A percentile compares a stretch with the other conserved stretches of the same genome.
These are phyloP conservation scores for Colletotrichum theobromicola DNA, from an alignment of 2,329 filamentous ascomycete genomes.

Conservation along the genomic window DNA sequence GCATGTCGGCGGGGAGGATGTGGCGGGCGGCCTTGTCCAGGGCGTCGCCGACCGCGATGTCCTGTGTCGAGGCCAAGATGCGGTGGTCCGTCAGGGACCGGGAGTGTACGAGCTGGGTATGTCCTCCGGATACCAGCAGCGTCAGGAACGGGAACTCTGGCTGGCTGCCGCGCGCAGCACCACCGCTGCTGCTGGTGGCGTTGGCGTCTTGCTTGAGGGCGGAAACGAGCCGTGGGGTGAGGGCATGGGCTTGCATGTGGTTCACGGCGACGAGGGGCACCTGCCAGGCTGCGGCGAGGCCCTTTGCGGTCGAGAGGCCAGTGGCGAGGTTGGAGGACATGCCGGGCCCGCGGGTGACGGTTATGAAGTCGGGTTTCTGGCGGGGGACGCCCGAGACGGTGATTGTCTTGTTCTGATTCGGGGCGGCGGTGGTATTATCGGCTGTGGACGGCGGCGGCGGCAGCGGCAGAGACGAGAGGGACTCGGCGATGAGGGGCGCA, in stretches of 20 bases:
- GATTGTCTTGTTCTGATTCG: constrained; percentile 23
- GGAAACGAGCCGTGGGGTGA: constrained; percentile 80
- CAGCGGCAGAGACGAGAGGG: constrained; percentile 58
- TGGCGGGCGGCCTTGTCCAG: constrained; percentile 85
- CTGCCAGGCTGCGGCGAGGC: constrained; percentile 81
- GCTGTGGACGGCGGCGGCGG: not conserved
- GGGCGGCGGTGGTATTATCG: too few relatives aligned
- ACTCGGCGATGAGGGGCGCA: constrained; percentile 69
- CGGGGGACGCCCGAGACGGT: constrained; percentile 16
- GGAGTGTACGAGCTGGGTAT: constrained; percentile 86
- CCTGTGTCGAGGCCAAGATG: constrained; percentile 74
- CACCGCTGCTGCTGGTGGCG: not conserved
- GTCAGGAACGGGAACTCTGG: constrained; percentile 85
- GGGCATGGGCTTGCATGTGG: constrained; percentile 96
- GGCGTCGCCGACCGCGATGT: constrained; percentile 88
- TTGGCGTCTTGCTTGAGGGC: constrained; percentile 54
- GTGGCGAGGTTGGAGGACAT: constrained; percentile 81
- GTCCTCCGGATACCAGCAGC: constrained; percentile 88
- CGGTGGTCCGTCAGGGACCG: constrained; percentile 69
- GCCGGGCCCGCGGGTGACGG: constrained; percentile 88
- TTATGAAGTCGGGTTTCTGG: constrained; percentile 78
- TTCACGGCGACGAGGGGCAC: constrained; percentile 86
- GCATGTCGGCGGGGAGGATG: constrained; percentile 68
- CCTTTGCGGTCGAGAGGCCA: constrained; percentile 86
- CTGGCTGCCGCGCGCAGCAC: not conserved